A percentile compares a stretch with the other conserved stretches of the same genome.
These are phyloP conservation scores for Penicillium sp. DNA, from an alignment of 2,329 filamentous ascomycete genomes.

Conservation along the genomic window DNA sequence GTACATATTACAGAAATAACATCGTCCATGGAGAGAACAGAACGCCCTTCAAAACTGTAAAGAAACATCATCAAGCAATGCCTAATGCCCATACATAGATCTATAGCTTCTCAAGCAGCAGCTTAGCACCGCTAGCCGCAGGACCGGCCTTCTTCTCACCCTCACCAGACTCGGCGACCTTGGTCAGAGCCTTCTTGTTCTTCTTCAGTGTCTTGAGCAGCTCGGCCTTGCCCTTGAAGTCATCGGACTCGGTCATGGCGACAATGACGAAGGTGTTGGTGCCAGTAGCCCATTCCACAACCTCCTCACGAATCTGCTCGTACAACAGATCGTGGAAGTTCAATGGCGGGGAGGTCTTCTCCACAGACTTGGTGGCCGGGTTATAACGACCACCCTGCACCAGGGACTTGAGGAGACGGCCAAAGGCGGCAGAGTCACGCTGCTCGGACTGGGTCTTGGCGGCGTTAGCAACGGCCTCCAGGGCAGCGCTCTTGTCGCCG, in stretches of 20 bases:
- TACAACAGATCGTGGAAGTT: conserved; percentile 85
- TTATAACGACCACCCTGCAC: conserved; percentile 91
- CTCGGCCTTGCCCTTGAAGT: conserved; percentile 70
- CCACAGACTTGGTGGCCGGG: conserved; percentile 70
- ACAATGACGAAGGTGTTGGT: conserved; percentile 86
- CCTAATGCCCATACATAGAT: conserved; percentile 27
- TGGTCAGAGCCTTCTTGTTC: conserved; percentile 71
- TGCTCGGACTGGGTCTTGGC: conserved; percentile 55
- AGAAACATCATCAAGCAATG: not conserved
- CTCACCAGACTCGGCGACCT: conserved; percentile 63
- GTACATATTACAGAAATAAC: conserved; percentile 16
- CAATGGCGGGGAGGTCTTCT: conserved; percentile 75
- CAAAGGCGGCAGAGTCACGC: conserved; percentile 69
- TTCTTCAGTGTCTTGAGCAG: conserved; percentile 74
- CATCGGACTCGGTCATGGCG: conserved; percentile 75
- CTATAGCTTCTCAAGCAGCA: conserved; percentile 48
- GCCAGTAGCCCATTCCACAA: conserved; percentile 84
- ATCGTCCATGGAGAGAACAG: not conserved
- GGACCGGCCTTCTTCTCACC: conserved; percentile 46
- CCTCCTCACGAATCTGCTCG: conserved; percentile 73
- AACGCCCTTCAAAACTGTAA: conserved; percentile 6
- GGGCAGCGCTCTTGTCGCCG: conserved; percentile 76
- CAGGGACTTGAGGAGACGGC: conserved; percentile 87
- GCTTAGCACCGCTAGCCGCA: conserved; percentile 54
- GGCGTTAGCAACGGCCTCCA: conserved; percentile 66